Evolutionary conservation across 208 protist species (phyloP).

Genomic region (Crithidia bombi): DNA sequence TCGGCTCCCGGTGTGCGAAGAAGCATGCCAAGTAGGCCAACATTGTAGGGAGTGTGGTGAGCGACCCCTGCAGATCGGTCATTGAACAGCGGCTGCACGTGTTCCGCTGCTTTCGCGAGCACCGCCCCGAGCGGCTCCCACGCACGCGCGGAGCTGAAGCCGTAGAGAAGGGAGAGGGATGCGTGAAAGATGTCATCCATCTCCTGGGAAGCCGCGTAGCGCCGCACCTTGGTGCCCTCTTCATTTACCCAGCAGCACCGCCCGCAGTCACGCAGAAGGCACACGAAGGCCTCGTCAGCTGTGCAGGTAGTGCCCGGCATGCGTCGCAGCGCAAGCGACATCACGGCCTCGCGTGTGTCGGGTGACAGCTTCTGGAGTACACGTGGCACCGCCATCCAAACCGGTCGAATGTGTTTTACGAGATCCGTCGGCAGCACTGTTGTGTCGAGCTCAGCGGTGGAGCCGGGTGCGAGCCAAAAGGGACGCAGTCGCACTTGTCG

Average conservation of each 20-base stretch:
- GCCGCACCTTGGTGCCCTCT: constrained; percentile 39
- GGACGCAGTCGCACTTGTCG: constrained; percentile 61
- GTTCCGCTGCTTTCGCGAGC: constrained; percentile 21
- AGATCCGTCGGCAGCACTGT: constrained; percentile 33
- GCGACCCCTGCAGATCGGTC: neutral
- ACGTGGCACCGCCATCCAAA: constrained; percentile 56
- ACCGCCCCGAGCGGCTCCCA: constrained; percentile 32
- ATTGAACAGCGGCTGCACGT: constrained; percentile 21
- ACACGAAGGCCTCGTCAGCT: constrained; percentile 21
- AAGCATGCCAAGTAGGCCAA: constrained; percentile 35
- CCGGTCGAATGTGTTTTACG: constrained; percentile 47
- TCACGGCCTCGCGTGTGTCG: constrained; percentile 14
- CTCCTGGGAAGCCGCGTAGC: constrained; percentile 47
- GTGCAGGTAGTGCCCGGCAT: neutral
- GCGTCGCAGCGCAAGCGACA: constrained; percentile 28
- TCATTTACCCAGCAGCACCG: constrained; percentile 61
- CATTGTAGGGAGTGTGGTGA: neutral
- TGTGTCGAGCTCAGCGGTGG: constrained; percentile 41
- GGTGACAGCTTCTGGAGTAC: constrained; percentile 42
- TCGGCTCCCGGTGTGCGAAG: neutral
- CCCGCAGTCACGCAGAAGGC: constrained; percentile 46
- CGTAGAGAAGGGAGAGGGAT: constrained; percentile 39
- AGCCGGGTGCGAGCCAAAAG: constrained; percentile 72
- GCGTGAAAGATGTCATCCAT: constrained; percentile 72
- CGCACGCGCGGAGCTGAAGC: constrained; percentile 22